Evolutionary conservation across 345 rosid genomes (phyloP), one percentile per base, ranked within the genome.

Genomic region (Eucalyptus viminalis): DNA sequence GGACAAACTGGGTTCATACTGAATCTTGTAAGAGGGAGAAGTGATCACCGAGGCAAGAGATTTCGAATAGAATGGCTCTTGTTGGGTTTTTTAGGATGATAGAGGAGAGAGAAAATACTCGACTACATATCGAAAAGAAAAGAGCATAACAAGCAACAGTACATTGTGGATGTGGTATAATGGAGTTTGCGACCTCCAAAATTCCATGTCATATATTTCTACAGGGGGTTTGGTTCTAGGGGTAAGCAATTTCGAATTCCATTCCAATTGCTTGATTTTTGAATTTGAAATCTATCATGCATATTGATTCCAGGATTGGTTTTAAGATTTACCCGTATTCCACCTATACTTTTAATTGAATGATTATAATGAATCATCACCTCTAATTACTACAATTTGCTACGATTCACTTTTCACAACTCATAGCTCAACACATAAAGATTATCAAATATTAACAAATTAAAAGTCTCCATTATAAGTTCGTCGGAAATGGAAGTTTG

Each of bases 331-430:
- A 53, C 11, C 5, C 2, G 21, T 2, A 53, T 8, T 53, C 5
- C 25, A 53, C 11, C 0, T 1, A 19, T 53, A 53, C 24, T 53
- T 24, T 53, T 53, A 53, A 53, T 21, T 19, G 5, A 53, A 53
- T 1, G 0, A 21, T 0, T 53, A 53, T 53, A 19, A 0, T 53
- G 2, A 53, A 19, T 53, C 5, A 53, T 53, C 24, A 19, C 0
- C 1, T 53, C 25, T 53, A 19, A 21, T 53, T 19, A 53, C 5
- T 53, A 19, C 0, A 0, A 53, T 53, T 53, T 2, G 1, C 5
- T 21, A 1, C 5, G 4, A 0, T 19, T 19, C 25, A 21, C 5
- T 53, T 53, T 53, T 53, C 25, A 53, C 58, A 53, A 21, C 58
- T 53, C 5, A 53, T 53, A 53, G 4, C 58, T 21, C 25, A 53